phyloP scores from a whole-genome alignment of 345 rosid genomes.

The Eucalyptus melliodora region DNA sequence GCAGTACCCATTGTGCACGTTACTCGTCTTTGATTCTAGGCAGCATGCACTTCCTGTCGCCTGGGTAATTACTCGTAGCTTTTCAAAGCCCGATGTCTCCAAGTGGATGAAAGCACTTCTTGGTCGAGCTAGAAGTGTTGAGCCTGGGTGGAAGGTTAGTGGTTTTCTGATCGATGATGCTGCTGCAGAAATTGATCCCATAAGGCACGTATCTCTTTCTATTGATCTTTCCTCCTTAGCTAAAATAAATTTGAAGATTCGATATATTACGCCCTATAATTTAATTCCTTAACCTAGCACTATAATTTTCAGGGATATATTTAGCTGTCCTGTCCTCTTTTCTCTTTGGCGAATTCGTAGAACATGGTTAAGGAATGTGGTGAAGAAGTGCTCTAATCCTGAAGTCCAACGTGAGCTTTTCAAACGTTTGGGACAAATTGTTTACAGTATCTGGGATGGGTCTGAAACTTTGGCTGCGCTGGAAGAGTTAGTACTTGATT shows the following conservation, averaged over 20 bases:
- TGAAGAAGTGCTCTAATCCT: conserved; percentile 53
- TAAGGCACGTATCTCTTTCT: conserved; percentile 30
- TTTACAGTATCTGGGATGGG: conserved; percentile 59
- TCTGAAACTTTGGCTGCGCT: conserved; percentile 34
- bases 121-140: conserved; percentile 45
- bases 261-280: background rate
- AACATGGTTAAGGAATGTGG: conserved; percentile 83
- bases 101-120: conserved; percentile 83
- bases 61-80: conserved; percentile 84
- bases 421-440: conserved; percentile 61
- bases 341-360: conserved; percentile 92
- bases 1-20: conserved; percentile 83
- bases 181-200: conserved; percentile 79
- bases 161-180: conserved; percentile 90
- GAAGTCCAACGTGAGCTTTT: conserved; percentile 74
- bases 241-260: background rate
- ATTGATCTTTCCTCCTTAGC: background rate
- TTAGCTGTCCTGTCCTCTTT: conserved; percentile 68
- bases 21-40: conserved; percentile 90
- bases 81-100: conserved; percentile 70
- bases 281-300: background rate
- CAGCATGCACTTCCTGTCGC: conserved; percentile 90
- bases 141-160: conserved; percentile 62
- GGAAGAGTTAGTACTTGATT: conserved; percentile 60
- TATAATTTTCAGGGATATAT: conserved; percentile 49